Percentiles rank a stretch among this genome's conserved stretches.
Evolutionary conservation across 2,329 filamentous ascomycete species (phyloP).

Genomic region (Elsinoe australis): DNA sequence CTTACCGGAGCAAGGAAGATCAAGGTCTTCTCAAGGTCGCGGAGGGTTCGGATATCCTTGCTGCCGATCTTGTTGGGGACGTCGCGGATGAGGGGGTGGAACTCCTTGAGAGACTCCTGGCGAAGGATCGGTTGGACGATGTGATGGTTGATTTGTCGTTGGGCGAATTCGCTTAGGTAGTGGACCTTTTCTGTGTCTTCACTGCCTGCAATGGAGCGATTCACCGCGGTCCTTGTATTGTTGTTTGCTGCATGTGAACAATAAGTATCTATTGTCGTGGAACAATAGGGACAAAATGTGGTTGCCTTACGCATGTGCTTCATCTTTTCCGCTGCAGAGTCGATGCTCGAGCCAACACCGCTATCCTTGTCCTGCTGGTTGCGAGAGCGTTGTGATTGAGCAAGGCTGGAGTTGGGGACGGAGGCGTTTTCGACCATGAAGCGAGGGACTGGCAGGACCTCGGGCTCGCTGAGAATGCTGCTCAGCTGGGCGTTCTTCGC

Average conservation of each 20-base stretch:
- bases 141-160: conserved; percentile 70
- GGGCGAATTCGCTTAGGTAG: conserved; percentile 60
- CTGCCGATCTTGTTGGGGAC: conserved; percentile 71
- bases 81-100: conserved; percentile 70
- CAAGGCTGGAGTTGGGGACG: conserved; percentile 25
- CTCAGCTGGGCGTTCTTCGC: conserved; percentile 28
- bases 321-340: conserved; percentile 30
- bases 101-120: conserved; percentile 66
- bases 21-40: conserved; percentile 89
- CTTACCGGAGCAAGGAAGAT: conserved; percentile 91
- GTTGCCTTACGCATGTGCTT: conserved; percentile 7
- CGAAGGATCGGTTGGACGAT: conserved; percentile 70
- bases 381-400: too few species aligned
- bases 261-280: conserved; percentile 12
- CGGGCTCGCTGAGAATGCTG: conserved; percentile 41
- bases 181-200: conserved; percentile 42
- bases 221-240: conserved; percentile 34
- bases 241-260: conserved; percentile 6
- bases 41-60: conserved; percentile 81
- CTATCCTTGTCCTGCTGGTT: conserved; percentile 66
- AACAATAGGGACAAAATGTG: conserved; percentile 9
- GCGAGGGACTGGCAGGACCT: conserved; percentile 43
- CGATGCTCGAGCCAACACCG: conserved; percentile 76
- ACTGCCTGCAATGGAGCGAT: conserved; percentile 38
- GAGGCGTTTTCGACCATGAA: conserved; percentile 36